Conservation (phyloP, 2,329 filamentous ascomycete species). For the Pseudopyricularia cyperi region DNA sequence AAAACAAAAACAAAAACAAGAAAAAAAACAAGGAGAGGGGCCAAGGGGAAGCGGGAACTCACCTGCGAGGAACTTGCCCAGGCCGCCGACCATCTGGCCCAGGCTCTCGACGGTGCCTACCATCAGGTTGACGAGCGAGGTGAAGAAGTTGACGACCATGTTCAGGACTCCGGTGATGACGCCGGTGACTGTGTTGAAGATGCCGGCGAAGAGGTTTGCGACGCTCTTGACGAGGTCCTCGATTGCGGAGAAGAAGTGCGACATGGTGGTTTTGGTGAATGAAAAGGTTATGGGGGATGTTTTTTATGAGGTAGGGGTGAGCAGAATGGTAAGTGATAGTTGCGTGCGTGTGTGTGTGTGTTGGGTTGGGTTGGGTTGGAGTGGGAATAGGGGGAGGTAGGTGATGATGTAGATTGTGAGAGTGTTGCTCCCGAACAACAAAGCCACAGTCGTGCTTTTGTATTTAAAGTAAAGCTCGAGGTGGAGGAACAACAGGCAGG, state of each 20-base stretch:
- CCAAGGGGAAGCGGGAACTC: background rate
- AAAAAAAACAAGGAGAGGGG: background rate
- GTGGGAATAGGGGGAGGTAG: too few species aligned
- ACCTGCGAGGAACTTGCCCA: conserved; percentile 24
- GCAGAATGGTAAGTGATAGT: too few species aligned
- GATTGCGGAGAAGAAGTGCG: conserved; percentile 19
- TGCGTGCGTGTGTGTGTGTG: too few species aligned
- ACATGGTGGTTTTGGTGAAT: conserved; percentile 6
- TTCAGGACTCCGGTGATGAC: conserved; percentile 19
- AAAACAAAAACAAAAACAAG: too few species aligned
- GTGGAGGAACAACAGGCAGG: too few species aligned
- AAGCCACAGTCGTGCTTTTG: too few species aligned
- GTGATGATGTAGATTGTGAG: too few species aligned
- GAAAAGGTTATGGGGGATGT: background rate
- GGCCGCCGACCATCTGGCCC: conserved; percentile 22
- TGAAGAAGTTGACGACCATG: conserved; percentile 21
- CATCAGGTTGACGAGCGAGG: conserved; percentile 21
- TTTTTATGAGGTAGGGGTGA: background rate
- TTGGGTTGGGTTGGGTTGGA: too few species aligned
- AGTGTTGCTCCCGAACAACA: too few species aligned
- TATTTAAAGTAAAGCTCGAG: too few species aligned
- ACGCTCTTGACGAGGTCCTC: conserved; percentile 25
- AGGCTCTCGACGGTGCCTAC: conserved; percentile 21
- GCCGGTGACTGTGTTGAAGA: conserved; percentile 20
- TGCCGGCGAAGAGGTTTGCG: conserved; percentile 25